Evolutionary conservation across 2,329 filamentous ascomycete species (phyloP), one percentile per base, ranked within the genome.

Genomic region (Botrytis fabae): DNA sequence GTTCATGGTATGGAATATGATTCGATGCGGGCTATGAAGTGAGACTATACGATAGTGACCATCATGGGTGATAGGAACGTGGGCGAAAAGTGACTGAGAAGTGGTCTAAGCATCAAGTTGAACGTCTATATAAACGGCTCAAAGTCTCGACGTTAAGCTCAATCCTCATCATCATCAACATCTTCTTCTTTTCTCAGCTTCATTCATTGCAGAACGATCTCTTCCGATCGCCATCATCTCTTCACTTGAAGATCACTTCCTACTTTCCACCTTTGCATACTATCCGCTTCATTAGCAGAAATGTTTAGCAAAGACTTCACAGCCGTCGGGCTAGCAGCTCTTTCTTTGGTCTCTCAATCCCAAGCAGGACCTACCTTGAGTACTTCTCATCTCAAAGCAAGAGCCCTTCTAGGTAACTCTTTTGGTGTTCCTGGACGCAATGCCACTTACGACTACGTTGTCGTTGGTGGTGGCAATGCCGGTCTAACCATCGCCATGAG

Each of bases 381-480:
- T 25, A 32, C 42, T 28, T 61, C 65, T 28, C 61, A 72, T 42
- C 65, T 73, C 20, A 70, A 70, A 64, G 72, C 66, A 61, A 48
- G 66, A 60, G 20, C 59, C 38, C 68, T 73, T 40, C 42, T 73
- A 14, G 72, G 72, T 44, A 38, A 38, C 48, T 73, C 72, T 28
- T 73, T 73, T 25, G 72, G 72, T 71, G 48, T 66, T 42, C 72
- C 72, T 66, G 68, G 61, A 54, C 44, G 48, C 22, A 61, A 73
- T 32, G 72, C 60, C n/a, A 66, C 72, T n/a, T 73, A 73, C 57
- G 73, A 74, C 40, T 74, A 73, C 48, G 62, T 74, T 46, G 35
- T 74, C 62, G 61, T 74, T 28, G 73, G 73, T 62, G 73, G 73
- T 57, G 73, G 73, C 25, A 70, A 71, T 25, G 68, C 73, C 4